Conservation (phyloP, 139 green algal genomes). For the Closterium sp. region DNA sequence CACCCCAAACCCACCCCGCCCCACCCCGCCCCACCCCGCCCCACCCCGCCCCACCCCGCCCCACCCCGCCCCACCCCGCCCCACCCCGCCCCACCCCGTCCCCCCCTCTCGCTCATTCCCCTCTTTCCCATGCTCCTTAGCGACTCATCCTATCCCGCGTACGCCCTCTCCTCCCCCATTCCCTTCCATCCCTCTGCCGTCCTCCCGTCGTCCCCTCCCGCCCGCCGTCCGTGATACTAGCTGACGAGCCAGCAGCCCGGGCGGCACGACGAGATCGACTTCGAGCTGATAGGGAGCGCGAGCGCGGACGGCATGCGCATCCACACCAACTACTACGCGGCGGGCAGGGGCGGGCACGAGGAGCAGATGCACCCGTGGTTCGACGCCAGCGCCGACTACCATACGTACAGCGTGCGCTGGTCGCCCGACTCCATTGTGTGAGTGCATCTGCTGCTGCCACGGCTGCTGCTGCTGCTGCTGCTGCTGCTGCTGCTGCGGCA, state of each 20-base stretch:
- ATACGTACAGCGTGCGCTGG: conserved; percentile 7
- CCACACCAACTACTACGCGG: conserved; percentile 18
- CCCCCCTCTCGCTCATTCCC: neutral
- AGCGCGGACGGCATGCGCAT: neutral
- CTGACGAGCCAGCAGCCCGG: neutral
- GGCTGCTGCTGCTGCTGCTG: no score
- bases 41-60: neutral
- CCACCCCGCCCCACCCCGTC: neutral
- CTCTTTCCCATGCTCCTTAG: no score
- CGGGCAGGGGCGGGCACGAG: neutral
- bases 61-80: no score
- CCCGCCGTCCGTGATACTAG: neutral
- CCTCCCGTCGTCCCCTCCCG: neutral
- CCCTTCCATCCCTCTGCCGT: neutral
- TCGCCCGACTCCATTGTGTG: conserved; percentile 1
- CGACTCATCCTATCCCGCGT: no score
- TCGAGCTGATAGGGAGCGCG: neutral
- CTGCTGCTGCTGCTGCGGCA: no score
- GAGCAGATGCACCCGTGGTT: conserved; percentile 9
- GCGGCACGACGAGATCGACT: conserved; percentile 12
- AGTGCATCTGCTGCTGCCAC: no score
- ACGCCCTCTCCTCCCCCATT: no score
- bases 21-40: no score
- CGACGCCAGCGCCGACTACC: neutral
- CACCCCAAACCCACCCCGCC: neutral